Base-by-base conservation (phyloP, 805 yeast species). In the Wickerhamomyces sydowiorum region DNA sequence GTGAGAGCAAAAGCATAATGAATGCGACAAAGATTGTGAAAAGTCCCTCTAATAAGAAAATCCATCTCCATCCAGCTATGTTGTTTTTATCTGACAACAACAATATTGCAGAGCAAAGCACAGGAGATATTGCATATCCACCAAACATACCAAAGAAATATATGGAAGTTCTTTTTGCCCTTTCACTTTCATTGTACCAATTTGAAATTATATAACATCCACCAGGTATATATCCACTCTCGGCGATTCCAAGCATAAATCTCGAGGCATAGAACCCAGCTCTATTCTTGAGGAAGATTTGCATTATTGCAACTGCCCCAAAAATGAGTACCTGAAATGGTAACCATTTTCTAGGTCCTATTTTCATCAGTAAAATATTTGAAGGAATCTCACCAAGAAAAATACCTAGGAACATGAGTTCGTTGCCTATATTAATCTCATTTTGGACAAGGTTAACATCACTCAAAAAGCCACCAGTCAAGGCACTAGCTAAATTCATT, bases 221-320 rank as follows among this genome's bases (percentile, higher is more conserved):
- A 75, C 70, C 29, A 72, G 60, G 51, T 78, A 86, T 20, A 45
- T 78, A 79, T 0, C 86, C 86, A 40, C 86, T 86, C 54, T 80
- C 79, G 7, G 75, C 53, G 3, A 70, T 52, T 2, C 82, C 86
- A 31, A 78, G 54, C 4, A 76, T 61, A 1, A 72, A 72, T 43
- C 84, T 62, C 3, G 76, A 67, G 10, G 63, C 66, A 46, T 59
- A 68, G 46, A 75, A 78, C 0, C 73, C 66, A 1, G 65, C 52
- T 43, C 61, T 64, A 36, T 60, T 59, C 6, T 47, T 55, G 44
- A 79, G 55, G 18, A 64, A 63, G 34, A 69, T 68, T 56, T 80
- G 86, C 38, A 64, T 60, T 36, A 73, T 61, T 5, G 81, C 73
- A 15, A 78, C 77, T n/a, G 75, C 46, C 23, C 77, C 70, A 85